A percentile compares a stretch with the other conserved stretches of the same genome.
These are phyloP conservation scores for Monilinia polystroma DNA, from an alignment of 2,329 filamentous ascomycete genomes.

Conservation along the genomic window DNA sequence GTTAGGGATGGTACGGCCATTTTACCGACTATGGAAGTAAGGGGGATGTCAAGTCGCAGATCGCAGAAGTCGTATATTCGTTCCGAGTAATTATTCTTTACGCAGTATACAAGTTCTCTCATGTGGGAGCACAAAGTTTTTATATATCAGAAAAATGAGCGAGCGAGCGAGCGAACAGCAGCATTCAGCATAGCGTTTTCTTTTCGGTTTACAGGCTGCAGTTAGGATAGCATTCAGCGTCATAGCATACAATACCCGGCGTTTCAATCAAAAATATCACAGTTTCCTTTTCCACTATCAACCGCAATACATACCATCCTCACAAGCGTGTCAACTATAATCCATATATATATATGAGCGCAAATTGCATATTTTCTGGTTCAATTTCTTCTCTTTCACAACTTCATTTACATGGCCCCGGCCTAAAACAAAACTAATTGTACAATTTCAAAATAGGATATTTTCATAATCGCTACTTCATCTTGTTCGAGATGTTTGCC, in stretches of 20 bases:
- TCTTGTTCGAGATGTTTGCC: conserved; percentile 68
- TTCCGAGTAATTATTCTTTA: conserved; percentile 31
- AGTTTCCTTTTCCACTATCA: conserved; percentile 14
- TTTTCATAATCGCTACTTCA: conserved; percentile 66
- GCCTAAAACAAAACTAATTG: conserved; percentile 13
- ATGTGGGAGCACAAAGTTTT: conserved; percentile 24
- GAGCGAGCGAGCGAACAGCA: conserved; percentile 10
- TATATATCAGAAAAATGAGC: conserved; percentile 22
- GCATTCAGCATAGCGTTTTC: conserved; percentile 13
- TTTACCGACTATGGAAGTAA: conserved; percentile 39
- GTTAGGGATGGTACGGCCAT: conserved; percentile 38
- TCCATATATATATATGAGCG: neutral
- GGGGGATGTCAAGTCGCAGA: conserved; percentile 30
- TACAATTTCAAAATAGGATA: conserved; percentile 49
- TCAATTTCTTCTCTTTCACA: conserved; percentile 16
- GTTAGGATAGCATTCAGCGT: conserved; percentile 26
- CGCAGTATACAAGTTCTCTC: conserved; percentile 16
- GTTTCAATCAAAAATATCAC: conserved; percentile 20
- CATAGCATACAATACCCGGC: conserved; percentile 34
- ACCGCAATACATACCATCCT: conserved; percentile 7
- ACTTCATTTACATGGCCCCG: neutral
- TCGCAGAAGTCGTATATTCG: conserved; percentile 31
- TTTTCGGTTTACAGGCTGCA: conserved; percentile 18
- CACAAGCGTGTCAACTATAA: conserved; percentile 18
- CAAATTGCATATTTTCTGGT: conserved; percentile 6